These are phyloP conservation scores for Phytopythium ostracodes DNA, from an alignment of 352 stramenopile species.

Conservation along the genomic window DNA sequence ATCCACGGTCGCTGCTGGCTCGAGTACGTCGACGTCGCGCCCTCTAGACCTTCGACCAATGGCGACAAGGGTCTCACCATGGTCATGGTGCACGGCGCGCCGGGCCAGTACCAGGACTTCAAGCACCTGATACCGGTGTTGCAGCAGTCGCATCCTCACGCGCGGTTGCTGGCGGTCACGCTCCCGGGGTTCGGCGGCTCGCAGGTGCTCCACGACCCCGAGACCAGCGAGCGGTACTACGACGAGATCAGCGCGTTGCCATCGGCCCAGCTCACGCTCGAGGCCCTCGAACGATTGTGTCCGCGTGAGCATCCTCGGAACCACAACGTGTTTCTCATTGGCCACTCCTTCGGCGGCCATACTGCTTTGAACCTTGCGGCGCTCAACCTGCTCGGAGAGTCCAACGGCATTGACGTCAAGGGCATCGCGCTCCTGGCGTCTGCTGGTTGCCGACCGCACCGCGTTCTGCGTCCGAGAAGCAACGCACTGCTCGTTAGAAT, in stretches of 20 bases:
- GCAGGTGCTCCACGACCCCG: constrained; percentile 9
- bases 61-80: constrained; percentile 23
- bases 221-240: constrained; percentile 19
- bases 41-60: neutral
- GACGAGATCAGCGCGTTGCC: constrained; percentile 28
- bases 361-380: constrained; percentile 45
- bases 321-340: constrained; percentile 36
- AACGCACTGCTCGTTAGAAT: constrained; percentile 28
- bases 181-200: constrained; percentile 35
- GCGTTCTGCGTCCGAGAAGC: constrained; percentile 27
- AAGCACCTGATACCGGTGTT: constrained; percentile 44
- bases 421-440: constrained; percentile 38
- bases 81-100: constrained; percentile 53
- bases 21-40: constrained; percentile 30
- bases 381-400: constrained; percentile 14
- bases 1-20: constrained; percentile 25
- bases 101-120: constrained; percentile 51
- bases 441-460: constrained; percentile 39
- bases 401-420: constrained; percentile 9
- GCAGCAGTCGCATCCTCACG: constrained; percentile 11
- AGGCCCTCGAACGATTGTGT: constrained; percentile 28
- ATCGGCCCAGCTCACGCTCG: constrained; percentile 22
- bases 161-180: constrained; percentile 31
- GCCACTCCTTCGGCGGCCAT: constrained; percentile 52
- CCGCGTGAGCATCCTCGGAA: constrained; percentile 7